Conservation (phyloP, 805 yeast genomes). For the Helenozyma rhizophorensis region DNA sequence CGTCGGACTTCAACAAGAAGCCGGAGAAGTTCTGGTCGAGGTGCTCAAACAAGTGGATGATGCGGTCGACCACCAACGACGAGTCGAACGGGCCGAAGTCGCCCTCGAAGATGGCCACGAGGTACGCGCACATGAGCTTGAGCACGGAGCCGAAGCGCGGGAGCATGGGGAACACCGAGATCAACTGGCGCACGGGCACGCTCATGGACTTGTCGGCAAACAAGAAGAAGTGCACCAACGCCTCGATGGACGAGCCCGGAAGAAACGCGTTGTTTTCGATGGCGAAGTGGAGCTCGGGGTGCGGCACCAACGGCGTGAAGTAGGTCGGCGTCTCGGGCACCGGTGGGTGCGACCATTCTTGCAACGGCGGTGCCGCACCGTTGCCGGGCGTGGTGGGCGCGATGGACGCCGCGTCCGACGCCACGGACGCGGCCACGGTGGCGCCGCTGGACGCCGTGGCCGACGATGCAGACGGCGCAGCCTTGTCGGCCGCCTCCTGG, state of each 20-base stretch:
- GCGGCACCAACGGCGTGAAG: slow-evolving; percentile 24
- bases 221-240: slow-evolving; percentile 70
- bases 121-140: slow-evolving; percentile 14
- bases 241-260: slow-evolving; percentile 59
- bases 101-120: slow-evolving; percentile 21
- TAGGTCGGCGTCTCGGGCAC: slow-evolving; percentile 7
- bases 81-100: slow-evolving; percentile 20
- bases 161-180: slow-evolving; percentile 30
- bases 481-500: too few species aligned
- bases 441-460: neutral
- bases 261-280: slow-evolving; percentile 27
- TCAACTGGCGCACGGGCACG: slow-evolving; percentile 12
- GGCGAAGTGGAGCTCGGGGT: slow-evolving; percentile 43
- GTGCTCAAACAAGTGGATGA: slow-evolving; percentile 50
- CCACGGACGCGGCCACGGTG: neutral
- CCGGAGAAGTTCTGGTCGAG: slow-evolving; percentile 62
- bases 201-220: slow-evolving; percentile 19
- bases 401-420: too few species aligned
- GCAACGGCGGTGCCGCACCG: too few species aligned
- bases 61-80: slow-evolving; percentile 41
- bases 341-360: neutral
- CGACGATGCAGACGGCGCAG: too few species aligned
- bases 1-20: slow-evolving; percentile 58
- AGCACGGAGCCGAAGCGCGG: slow-evolving; percentile 30
- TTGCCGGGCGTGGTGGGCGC: too few species aligned